These are phyloP conservation scores for Heterobasidion parviporum DNA, from an alignment of 1,284 basidiomycete genomes.

Conservation along the genomic window DNA sequence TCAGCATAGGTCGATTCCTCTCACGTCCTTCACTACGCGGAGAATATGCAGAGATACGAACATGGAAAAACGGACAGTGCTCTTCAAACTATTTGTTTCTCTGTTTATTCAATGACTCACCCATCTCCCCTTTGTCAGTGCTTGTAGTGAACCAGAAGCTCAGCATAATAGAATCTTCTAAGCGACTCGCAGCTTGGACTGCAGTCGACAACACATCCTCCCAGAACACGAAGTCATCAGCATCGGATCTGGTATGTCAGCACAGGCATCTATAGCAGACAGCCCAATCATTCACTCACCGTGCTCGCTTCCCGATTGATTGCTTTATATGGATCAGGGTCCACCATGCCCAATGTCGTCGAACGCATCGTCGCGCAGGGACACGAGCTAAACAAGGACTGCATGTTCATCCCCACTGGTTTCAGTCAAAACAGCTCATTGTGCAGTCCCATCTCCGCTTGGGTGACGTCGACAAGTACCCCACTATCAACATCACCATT, in stretches of 20 bases:
- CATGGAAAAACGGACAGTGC: no score
- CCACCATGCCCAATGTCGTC: constrained; percentile 96
- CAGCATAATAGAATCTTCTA: constrained; percentile 66
- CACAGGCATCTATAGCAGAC: no score
- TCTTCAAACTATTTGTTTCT: no score
- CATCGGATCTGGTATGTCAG: no score
- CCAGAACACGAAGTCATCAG: constrained; percentile 67
- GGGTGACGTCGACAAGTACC: constrained; percentile 91
- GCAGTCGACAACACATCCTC: constrained; percentile 90
- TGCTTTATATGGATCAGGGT: constrained; percentile 40
- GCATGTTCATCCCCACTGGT: constrained; percentile 87
- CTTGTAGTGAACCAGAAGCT: constrained; percentile 8
- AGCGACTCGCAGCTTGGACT: constrained; percentile 87
- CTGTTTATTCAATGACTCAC: no score
- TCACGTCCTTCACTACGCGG: no score
- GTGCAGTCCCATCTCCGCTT: constrained; percentile 73
- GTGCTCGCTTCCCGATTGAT: no score
- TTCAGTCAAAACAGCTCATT: constrained; percentile 95
- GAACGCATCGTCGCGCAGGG: constrained; percentile 91
- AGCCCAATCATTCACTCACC: no score
- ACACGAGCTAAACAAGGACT: constrained; percentile 60
- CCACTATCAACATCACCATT: constrained; percentile 88
- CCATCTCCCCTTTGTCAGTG: no score
- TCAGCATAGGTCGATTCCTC: no score
- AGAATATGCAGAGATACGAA: no score